Percentiles rank a stretch among this genome's conserved stretches.
phyloP scores from a whole-genome alignment of 2,329 filamentous ascomycete genomes.

The Diaporthe helianthi region DNA sequence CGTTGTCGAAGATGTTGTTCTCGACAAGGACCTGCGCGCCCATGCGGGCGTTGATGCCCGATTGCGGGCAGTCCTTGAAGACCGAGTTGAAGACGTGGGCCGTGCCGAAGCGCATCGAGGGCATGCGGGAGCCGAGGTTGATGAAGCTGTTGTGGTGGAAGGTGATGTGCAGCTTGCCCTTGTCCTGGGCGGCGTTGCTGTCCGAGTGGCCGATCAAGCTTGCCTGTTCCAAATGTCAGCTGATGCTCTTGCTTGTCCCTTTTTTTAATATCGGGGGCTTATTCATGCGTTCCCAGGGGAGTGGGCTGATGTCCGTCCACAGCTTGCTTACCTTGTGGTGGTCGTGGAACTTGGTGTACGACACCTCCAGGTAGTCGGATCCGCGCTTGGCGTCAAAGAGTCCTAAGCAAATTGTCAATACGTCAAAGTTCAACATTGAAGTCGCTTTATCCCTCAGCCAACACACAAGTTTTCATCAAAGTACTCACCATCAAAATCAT shows the following conservation, averaged over 20 bases:
- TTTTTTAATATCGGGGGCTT: too few species aligned
- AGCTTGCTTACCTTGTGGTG: conserved; percentile 61
- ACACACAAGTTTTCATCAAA: not conserved
- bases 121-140: conserved; percentile 54
- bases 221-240: not conserved
- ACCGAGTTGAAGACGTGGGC: conserved; percentile 54
- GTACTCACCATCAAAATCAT: conserved; percentile 56
- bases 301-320: not conserved
- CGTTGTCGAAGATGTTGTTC: conserved; percentile 32
- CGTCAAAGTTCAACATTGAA: not conserved
- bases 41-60: conserved; percentile 29
- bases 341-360: conserved; percentile 45
- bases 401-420: conserved; percentile 40
- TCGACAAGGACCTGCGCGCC: conserved; percentile 29
- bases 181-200: conserved; percentile 53
- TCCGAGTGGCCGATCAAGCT: conserved; percentile 68
- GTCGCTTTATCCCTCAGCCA: not conserved
- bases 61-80: conserved; percentile 17
- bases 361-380: conserved; percentile 54
- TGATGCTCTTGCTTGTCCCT: not conserved
- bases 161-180: conserved; percentile 54
- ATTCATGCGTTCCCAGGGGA: too few species aligned
- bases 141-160: conserved; percentile 59
- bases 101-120: conserved; percentile 56
- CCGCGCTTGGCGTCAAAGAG: conserved; percentile 62